Percentiles rank a stretch among this genome's conserved stretches.
These are phyloP conservation scores for Penicillium silybi DNA, from an alignment of 495 filamentous ascomycete species.

Conservation along the genomic window DNA sequence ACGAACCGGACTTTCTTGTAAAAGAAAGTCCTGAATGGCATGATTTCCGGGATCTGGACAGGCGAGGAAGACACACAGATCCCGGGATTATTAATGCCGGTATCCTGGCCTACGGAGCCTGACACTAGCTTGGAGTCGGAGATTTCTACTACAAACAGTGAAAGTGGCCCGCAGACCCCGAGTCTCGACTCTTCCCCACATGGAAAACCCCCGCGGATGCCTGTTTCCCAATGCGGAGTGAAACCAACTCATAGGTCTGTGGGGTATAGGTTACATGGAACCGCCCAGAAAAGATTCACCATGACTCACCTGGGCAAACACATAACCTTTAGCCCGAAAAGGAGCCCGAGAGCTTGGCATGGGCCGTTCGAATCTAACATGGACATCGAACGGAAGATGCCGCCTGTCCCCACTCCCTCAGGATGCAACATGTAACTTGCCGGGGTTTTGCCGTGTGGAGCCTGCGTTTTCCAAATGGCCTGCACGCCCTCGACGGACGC, in stretches of 20 bases:
- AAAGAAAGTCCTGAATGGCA: not conserved
- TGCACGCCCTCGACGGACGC: not conserved
- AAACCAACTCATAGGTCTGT: not conserved
- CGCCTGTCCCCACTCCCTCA: not conserved
- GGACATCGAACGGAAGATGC: not conserved
- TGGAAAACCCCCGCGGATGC: not conserved
- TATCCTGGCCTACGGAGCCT: not conserved
- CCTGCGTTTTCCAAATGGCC: not conserved
- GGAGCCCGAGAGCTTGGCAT: not conserved
- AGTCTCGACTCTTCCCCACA: not conserved
- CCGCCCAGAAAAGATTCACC: not conserved
- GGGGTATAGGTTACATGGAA: not conserved
- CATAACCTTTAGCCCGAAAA: not conserved
- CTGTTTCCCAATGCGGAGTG: not conserved
- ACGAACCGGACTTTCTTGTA: too few relatives aligned
- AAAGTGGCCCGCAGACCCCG: not conserved
- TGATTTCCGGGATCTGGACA: too few relatives aligned
- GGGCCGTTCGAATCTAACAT: not conserved
- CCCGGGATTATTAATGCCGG: not conserved
- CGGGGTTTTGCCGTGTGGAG: not conserved
- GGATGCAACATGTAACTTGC: not conserved
- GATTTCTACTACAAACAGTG: not conserved
- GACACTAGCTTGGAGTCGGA: not conserved
- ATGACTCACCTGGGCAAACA: not conserved
- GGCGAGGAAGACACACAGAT: not conserved